Percentiles rank a stretch among this genome's conserved stretches.
phyloP scores from a whole-genome alignment of 2,329 filamentous ascomycete genomes.

The Talaromyces sp. region DNA sequence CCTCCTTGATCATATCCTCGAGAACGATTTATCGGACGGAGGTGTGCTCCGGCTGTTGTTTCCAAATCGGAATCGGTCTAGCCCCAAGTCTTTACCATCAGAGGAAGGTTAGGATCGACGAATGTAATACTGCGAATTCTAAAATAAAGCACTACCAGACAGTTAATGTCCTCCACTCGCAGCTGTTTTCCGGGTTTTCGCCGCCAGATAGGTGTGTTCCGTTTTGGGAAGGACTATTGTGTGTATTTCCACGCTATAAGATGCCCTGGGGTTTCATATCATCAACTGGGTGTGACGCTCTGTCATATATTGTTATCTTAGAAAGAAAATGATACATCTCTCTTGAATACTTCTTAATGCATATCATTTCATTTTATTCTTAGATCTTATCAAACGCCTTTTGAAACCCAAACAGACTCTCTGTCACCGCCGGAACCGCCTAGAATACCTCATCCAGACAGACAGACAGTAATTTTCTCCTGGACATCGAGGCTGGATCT shows the following conservation, averaged over 20 bases:
- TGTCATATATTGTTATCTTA: background rate
- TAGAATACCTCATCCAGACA: background rate
- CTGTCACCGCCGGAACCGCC: background rate
- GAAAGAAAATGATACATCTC: background rate
- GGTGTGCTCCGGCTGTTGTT: slow-evolving; percentile 6
- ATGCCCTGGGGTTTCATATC: slow-evolving; percentile 1
- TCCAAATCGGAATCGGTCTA: slow-evolving; percentile 5
- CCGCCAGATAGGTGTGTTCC: slow-evolving; percentile 1
- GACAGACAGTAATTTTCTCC: background rate
- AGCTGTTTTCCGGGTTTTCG: slow-evolving; percentile 13
- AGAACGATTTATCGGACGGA: background rate
- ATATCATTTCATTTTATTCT: background rate
- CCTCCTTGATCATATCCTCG: background rate
- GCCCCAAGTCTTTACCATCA: slow-evolving; percentile 10
- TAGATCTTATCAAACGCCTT: background rate
- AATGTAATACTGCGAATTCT: background rate
- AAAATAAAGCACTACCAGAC: background rate
- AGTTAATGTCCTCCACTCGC: slow-evolving; percentile 10
- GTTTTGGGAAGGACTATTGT: background rate
- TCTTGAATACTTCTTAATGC: background rate
- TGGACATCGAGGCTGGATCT: background rate
- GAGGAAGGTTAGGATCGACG: slow-evolving; percentile 3
- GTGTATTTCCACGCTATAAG: slow-evolving; percentile 3
- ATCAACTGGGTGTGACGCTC: slow-evolving; percentile 8
- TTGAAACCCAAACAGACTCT: background rate